Evolutionary conservation across 2,329 filamentous ascomycete species (phyloP), one percentile per base, ranked within the genome.

Genomic region (Ceratocystis huliohia): DNA sequence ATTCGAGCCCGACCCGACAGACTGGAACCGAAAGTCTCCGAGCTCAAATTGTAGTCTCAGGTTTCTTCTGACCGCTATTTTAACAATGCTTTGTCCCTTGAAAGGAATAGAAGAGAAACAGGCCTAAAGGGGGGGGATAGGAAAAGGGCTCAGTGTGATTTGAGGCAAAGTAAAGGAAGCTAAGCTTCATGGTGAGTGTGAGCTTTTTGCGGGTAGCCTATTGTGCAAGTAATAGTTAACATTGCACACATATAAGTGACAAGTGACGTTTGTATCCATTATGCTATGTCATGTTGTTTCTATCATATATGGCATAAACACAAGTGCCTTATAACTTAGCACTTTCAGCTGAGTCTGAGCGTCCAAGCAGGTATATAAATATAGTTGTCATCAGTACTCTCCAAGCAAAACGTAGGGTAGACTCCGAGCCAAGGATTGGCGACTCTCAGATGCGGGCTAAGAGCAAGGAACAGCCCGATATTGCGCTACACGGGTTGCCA

Each of bases 21-120:
- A 13, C 46, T 63, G 62, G 62, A 50, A 30, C 62, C 62, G 62
- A 63, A 48, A 50, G 15, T 50, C 44, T 50, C 62, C 62, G 30
- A 48, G 44, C n/a, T 63, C 62, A 63, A 53, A 28, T 30, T 28
- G 44, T 30, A 15, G 56, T 59, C 56, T 59, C 56, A 59, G 17
- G 30, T 30, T 41, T 33, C 56, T 33, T 28, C 15, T 59, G 28
- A 37, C 56, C 28, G 56, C 56, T 59, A 30, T 37, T 59, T 59
- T 59, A 7, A 8, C 28, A 33, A 17, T 33, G 56, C 15, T 28
- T n/a, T 33, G 56, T 33, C 28, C 33, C 20, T 25, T 53, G 48
- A 59, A n/a, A 5, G 28, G 28, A 15, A 59, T 13, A n/a, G 53
- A 10, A 13, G 22, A 28, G 25, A 15, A 13, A 28, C 17, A 30